Base-by-base conservation (phyloP, 768 basidiomycete species). In the Pleurotus platypus region DNA sequence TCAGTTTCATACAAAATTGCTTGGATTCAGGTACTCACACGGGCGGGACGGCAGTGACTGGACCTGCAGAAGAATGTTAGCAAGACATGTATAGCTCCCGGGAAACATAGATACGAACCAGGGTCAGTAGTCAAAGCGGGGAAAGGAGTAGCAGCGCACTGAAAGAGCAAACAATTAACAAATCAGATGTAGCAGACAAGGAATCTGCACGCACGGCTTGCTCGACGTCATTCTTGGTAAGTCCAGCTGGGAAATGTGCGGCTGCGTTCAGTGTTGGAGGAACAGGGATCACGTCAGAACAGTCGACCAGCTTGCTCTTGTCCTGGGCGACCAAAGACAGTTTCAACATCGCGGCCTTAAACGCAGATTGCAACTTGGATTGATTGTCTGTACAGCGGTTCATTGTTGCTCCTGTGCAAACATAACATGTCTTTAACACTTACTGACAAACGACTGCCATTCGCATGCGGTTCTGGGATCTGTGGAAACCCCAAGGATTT, bases 391-490 rank as follows among this genome's bases (percentile, higher is more conserved):
- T 16, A 15, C 8, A 50, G 42, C 24, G 12, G 20, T 24, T 22
- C 9, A 11, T 48, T 9, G 22, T 45, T n/a, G 39, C 15, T 11
- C 0, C 18, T 4, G 4, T 18, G 16, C 24, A n/a, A 18, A 30
- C 15, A 5, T 2, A 18, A 40, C n/a, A 12, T 39, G 43, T 27
- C 27, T 26, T 16, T 13, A 16, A 46, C 6, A 64, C 60, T 56
- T 57, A 66, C 67, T 56, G 43, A 70, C 67, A 56, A 69, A 66
- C 2, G 65, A 61, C 55, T 75, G 73, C 73, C 73, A 75, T 43
- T 62, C 58, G 66, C 73, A 74, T 7, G 73, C 69, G 13, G 73
- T 75, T 53, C 71, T 67, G 15, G 65, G 49, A 57, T 75, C 71
- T 62, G 22, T 5, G 11, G 4, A 20, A n/a, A 4, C 5, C 16